Percentiles rank a stretch among this genome's conserved stretches.
Evolutionary conservation across 345 rosid species (phyloP).

Genomic region (Moringa oleifera): DNA sequence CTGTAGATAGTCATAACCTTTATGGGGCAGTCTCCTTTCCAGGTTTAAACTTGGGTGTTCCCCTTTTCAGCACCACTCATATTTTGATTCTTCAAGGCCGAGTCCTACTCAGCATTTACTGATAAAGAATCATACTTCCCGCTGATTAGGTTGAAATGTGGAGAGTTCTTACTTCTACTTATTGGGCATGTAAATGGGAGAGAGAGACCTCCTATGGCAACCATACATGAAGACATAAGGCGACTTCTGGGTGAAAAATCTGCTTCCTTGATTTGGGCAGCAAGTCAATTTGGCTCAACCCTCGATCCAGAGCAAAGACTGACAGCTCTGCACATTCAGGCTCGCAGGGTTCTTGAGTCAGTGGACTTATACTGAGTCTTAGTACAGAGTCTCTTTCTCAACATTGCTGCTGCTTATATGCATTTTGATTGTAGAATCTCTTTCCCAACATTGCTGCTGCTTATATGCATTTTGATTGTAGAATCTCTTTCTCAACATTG

Average conservation of each 20-base stretch:
- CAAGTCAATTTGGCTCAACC: conserved; percentile 88
- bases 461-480: too few species aligned
- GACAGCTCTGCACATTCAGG: conserved; percentile 79
- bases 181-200: conserved; percentile 88
- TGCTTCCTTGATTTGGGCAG: conserved; percentile 96
- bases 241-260: conserved; percentile 91
- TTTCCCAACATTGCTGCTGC: not conserved
- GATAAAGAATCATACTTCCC: not conserved
- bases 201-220: conserved; percentile 70
- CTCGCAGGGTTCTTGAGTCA: conserved; percentile 90
- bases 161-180: conserved; percentile 88
- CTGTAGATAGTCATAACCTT: too few species aligned
- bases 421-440: not conserved
- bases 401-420: not conserved
- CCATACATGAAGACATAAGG: conserved; percentile 77
- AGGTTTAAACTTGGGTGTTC: not conserved
- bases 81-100: too few species aligned
- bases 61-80: not conserved
- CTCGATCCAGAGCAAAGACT: conserved; percentile 84
- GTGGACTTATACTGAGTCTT: conserved; percentile 55
- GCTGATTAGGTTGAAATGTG: conserved; percentile 72
- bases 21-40: not conserved
- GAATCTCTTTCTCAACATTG: not conserved
- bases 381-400: not conserved
- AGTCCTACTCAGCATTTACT: not conserved